Evolutionary conservation across 2,329 filamentous ascomycete genomes (phyloP), one percentile per base, ranked within the genome.

Genomic region (Fusarium torreyae): DNA sequence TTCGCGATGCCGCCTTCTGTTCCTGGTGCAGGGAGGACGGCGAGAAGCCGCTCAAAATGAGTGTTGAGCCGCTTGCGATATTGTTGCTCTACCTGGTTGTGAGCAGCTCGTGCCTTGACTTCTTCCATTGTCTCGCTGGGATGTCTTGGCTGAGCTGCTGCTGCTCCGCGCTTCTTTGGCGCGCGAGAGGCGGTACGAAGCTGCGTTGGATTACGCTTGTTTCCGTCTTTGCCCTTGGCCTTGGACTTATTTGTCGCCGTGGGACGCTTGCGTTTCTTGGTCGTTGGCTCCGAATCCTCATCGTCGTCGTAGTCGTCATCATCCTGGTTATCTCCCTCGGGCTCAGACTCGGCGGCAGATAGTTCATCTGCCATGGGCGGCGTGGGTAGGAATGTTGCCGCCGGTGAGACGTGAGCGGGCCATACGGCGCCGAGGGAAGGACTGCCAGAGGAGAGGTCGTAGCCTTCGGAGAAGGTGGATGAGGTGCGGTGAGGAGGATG

Each of bases 21-120:
- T 9, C 31, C 69, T 39, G 56, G 79, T 69, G 69, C 59, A 3
- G 82, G 82, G 1, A 84, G 76, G 1, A 81, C 79, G 38, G 78
- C 76, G 2, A 84, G 76, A 14, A 84, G 79, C 43, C 76, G 76
- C 71, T 83, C 81, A 58, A 84, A 84, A 71, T 84, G 81, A 4
- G 77, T 75, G 62, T 84, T 84, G 34, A 84, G 80, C 24, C 82
- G 76, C 74, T 83, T 83, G 36, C 82, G 81, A 74, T 84, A 84
- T 69, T 84, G 81, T 71, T 84, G 83, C 75, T 84, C 82, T 10
- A 84, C 82, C 51, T 83, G 80, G 72, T 84, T 84, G 69, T 84
- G 82, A 44, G 75, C 75, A 53, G 74, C 76, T 15, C 76, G 69
- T 2, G 73, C 75, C 48, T 74, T 69, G 42, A 74, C 71, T 36